Conservation (phyloP, 495 filamentous ascomycete genomes). For the Neurospora tetraspora region DNA sequence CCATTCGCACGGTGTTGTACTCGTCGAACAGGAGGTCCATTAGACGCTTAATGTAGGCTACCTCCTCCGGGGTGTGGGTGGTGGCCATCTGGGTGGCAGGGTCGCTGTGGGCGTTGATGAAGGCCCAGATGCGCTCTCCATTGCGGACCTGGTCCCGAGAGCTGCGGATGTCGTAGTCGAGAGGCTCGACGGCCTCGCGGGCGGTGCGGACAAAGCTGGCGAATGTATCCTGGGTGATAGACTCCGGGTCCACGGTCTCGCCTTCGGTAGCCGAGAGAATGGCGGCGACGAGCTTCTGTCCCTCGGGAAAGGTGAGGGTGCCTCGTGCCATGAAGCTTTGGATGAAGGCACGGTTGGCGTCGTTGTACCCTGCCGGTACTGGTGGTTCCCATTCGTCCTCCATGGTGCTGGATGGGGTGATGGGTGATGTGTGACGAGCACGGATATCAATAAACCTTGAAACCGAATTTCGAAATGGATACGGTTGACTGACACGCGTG, state of each 20-base stretch:
- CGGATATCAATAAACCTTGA: not conserved
- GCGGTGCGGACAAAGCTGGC: constrained; percentile 55
- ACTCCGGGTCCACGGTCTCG: constrained; percentile 24
- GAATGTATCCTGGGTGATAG: constrained; percentile 61
- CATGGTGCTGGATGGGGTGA: constrained; percentile 3
- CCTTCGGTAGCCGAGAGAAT: constrained; percentile 49
- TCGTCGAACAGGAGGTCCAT: constrained; percentile 89
- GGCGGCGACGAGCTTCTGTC: constrained; percentile 61
- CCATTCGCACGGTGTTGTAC: constrained; percentile 63
- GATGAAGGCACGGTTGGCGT: constrained; percentile 83
- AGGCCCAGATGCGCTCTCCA: constrained; percentile 50
- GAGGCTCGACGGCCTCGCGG: constrained; percentile 60
- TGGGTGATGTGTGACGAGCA: not conserved
- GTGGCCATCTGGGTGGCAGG: constrained; percentile 81
- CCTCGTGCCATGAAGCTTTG: constrained; percentile 79
- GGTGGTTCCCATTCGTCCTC: constrained; percentile 21
- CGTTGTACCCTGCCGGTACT: constrained; percentile 27
- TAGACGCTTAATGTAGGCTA: constrained; percentile 77
- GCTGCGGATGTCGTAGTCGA: constrained; percentile 80
- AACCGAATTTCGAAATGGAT: not conserved
- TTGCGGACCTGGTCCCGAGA: constrained; percentile 49
- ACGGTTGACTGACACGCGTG: not conserved
- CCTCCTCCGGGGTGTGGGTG: constrained; percentile 68
- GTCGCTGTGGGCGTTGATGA: constrained; percentile 86
- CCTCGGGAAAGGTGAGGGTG: constrained; percentile 63